Evolutionary conservation across 805 yeast species (phyloP), one percentile per base, ranked within the genome.

Genomic region (Cyberlindnera galapagoensis): DNA sequence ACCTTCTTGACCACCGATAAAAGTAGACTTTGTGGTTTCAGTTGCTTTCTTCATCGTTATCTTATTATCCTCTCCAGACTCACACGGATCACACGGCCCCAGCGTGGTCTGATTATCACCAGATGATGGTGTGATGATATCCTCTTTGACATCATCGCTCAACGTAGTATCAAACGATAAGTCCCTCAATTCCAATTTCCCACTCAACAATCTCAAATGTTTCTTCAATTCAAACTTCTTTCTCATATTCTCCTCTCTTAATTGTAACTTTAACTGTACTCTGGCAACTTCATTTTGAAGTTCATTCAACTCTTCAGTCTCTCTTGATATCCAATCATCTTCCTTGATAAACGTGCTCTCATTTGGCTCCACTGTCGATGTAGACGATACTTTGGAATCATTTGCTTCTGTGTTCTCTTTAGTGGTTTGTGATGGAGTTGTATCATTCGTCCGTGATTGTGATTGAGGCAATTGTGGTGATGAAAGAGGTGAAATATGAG

Each of bases 231-330:
- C 54, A 11, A 46, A 40, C 37, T 59, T 60, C 27, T 60, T 52
- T 21, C 51, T 38, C 32, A 56, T 60, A 37, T 60, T 58, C 25
- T 59, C 62, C 24, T 57, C 55, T 36, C 57, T 55, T 17, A 56
- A 43, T 12, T 50, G 47, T 11, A 62, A 43, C 28, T 51, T 56
- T n/a, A 52, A 39, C 22, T 52, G 54, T 18, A 58, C 44, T 3
- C 49, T 41, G 17, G 46, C 49, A n/a, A 62, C 56, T 31, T 57
- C 56, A 7, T 46, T 48, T 30, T 60, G 57, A 22, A 62, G 39
- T 18, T 46, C 46, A 28, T 50, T 50, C 18, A 62, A 44, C 31
- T 61, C 66, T 15, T 44, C 40, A 14, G 60, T 57, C 30, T 61
- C 65, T 31, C 44, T 48, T 14, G 54, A 34, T 30, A 60, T 42